These are phyloP conservation scores for Fabrea salina DNA, from an alignment of 169 alveolate species.

Conservation along the genomic window DNA sequence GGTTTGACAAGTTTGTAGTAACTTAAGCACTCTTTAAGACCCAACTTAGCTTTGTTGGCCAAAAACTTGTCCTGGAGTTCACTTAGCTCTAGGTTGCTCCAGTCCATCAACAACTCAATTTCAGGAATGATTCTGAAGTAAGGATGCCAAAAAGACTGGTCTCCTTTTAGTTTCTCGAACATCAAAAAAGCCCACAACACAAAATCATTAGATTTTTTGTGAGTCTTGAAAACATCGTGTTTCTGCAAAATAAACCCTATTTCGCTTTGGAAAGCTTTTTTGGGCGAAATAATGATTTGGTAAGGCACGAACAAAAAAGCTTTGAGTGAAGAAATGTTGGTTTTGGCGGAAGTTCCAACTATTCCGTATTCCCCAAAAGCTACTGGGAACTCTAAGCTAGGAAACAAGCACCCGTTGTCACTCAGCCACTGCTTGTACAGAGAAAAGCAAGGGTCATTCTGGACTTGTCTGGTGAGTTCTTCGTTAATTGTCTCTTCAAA, in stretches of 20 bases:
- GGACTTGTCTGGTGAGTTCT: slow-evolving; percentile 19
- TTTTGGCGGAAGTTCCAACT: slow-evolving; percentile 39
- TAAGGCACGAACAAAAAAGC: slow-evolving; percentile 34
- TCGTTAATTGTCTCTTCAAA: too few species aligned
- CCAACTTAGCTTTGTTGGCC: not conserved
- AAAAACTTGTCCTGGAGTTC: slow-evolving; percentile 33
- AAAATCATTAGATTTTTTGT: not conserved
- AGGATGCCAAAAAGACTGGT: slow-evolving; percentile 42
- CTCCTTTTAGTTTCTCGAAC: slow-evolving; percentile 43
- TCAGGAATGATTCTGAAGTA: slow-evolving; percentile 45
- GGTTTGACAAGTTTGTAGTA: not conserved
- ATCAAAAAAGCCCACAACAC: slow-evolving; percentile 30
- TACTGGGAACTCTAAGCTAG: slow-evolving; percentile 39
- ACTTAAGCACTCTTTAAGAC: not conserved
- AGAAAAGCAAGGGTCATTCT: slow-evolving; percentile 21
- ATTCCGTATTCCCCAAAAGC: slow-evolving; percentile 38
- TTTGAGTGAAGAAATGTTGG: slow-evolving; percentile 20
- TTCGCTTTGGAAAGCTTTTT: not conserved
- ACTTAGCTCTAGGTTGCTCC: slow-evolving; percentile 33
- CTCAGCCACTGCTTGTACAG: slow-evolving; percentile 27
- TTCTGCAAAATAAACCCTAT: not conserved
- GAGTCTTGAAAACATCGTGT: not conserved
- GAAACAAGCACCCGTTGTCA: slow-evolving; percentile 24
- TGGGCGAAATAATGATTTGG: slow-evolving; percentile 29
- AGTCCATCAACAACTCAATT: slow-evolving; percentile 31